Percentiles rank a stretch among this genome's conserved stretches.
phyloP scores from a whole-genome alignment of 345 rosid species.

The Diplotaxis tenuifolia region DNA sequence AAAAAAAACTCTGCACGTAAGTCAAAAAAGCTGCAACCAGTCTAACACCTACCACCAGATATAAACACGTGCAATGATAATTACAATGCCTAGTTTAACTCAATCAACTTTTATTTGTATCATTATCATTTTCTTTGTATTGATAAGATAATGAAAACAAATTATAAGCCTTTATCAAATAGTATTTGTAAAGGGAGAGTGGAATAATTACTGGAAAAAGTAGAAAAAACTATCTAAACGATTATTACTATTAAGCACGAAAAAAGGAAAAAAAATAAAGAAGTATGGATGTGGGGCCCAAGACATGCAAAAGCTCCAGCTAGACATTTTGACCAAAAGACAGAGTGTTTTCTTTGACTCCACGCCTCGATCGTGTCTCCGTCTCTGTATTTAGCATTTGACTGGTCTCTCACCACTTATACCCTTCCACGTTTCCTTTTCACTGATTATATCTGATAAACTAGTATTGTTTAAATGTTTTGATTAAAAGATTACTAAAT shows the following conservation, averaged over 20 bases:
- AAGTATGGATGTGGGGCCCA: not conserved
- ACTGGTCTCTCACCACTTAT: not conserved
- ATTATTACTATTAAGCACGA: not conserved
- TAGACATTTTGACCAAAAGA: not conserved
- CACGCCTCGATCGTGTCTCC: not conserved
- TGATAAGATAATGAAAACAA: not conserved
- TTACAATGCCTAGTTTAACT: not conserved
- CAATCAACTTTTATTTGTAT: not conserved
- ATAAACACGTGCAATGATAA: not conserved
- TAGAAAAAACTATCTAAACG: not conserved
- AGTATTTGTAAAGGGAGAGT: not conserved
- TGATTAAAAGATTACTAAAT: not conserved
- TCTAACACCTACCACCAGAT: no score
- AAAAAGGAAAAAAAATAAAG: not conserved
- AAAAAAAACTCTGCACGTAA: no score
- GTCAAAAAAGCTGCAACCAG: no score
- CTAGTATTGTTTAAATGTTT: not conserved
- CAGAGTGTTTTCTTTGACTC: not conserved
- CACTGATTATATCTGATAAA: not conserved
- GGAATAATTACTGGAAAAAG: not conserved
- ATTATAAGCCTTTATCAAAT: not conserved
- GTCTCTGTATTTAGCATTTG: not conserved
- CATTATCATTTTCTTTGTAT: not conserved
- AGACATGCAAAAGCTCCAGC: not conserved
- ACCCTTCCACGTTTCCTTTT: not conserved